A percentile compares a stretch with the other conserved stretches of the same genome.
These are phyloP conservation scores for Microsporum audouinii DNA, from an alignment of 2,329 filamentous ascomycete genomes.

Conservation along the genomic window DNA sequence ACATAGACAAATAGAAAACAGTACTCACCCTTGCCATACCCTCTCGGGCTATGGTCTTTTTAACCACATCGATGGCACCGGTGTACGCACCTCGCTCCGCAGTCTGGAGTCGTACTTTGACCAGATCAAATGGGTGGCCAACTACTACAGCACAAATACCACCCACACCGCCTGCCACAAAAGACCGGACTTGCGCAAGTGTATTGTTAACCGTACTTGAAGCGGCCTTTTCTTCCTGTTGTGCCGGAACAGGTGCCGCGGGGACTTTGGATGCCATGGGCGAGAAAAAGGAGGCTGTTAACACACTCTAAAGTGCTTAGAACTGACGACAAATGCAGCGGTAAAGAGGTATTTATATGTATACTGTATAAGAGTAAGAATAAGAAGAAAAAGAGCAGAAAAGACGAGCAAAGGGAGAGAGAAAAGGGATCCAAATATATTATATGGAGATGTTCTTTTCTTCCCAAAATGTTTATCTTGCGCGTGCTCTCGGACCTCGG, in stretches of 20 bases:
- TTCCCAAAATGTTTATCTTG: neutral
- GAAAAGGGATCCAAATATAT: constrained; percentile 6
- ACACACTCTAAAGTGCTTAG: neutral
- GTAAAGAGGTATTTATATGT: constrained; percentile 6
- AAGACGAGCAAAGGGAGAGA: neutral
- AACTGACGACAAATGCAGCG: neutral
- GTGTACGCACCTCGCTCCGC: constrained; percentile 87
- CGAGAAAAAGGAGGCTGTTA: neutral
- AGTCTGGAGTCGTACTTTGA: constrained; percentile 95
- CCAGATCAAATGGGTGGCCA: constrained; percentile 91
- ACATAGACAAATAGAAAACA: neutral
- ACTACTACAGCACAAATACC: constrained; percentile 90
- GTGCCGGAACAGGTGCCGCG: constrained; percentile 18
- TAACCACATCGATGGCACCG: constrained; percentile 81
- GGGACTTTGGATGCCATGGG: constrained; percentile 5
- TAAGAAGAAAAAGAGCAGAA: constrained; percentile 3
- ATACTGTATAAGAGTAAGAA: neutral
- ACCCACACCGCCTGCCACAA: constrained; percentile 82
- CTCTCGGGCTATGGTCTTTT: constrained; percentile 76
- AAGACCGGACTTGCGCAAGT: constrained; percentile 60
- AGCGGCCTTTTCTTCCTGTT: constrained; percentile 21
- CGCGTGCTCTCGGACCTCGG: constrained; percentile 18
- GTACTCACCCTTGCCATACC: constrained; percentile 51
- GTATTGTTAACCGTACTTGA: constrained; percentile 34
- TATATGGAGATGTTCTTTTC: neutral